Percentiles rank a stretch among this genome's conserved stretches.
Conservation (phyloP, 371 early-diverging fungal genomes). For the Chytridium lagenaria region DNA sequence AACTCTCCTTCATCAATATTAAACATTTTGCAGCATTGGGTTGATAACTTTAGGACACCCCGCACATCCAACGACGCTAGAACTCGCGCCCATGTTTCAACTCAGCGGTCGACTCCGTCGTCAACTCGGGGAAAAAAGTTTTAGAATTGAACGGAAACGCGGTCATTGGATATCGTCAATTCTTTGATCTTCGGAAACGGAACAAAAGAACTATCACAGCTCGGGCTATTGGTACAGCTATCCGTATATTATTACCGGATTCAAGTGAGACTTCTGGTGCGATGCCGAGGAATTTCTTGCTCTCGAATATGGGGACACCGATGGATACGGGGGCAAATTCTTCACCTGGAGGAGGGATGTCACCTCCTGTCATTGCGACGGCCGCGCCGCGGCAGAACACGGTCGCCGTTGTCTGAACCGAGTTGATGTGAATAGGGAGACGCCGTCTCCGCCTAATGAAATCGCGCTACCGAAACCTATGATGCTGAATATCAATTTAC, state of each 20-base stretch:
- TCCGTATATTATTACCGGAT: constrained; percentile 45
- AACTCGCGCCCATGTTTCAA: constrained; percentile 65
- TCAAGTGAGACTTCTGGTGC: not conserved
- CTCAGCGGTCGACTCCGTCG: constrained; percentile 67
- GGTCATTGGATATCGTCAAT: constrained; percentile 70
- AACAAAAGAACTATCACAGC: constrained; percentile 71
- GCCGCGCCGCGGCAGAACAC: not conserved
- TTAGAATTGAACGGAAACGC: constrained; percentile 75
- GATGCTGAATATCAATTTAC: constrained; percentile 22
- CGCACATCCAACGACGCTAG: constrained; percentile 75
- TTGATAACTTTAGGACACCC: constrained; percentile 71
- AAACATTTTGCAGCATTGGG: constrained; percentile 43
- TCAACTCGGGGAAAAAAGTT: constrained; percentile 70
- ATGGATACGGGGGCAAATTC: not conserved
- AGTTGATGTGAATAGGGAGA: not conserved
- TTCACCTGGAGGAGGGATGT: not conserved
- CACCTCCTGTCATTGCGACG: not conserved
- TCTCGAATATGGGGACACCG: not conserved
- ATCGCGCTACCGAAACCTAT: constrained; percentile 26
- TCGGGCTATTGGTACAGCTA: constrained; percentile 75
- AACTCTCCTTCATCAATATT: not conserved
- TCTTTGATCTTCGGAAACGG: constrained; percentile 72
- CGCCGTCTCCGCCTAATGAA: constrained; percentile 17
- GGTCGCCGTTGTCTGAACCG: constrained; percentile 3
- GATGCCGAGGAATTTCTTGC: not conserved